Evolutionary conservation across 495 filamentous ascomycete genomes (phyloP).

Genomic region (Penicillium samsonianum): DNA sequence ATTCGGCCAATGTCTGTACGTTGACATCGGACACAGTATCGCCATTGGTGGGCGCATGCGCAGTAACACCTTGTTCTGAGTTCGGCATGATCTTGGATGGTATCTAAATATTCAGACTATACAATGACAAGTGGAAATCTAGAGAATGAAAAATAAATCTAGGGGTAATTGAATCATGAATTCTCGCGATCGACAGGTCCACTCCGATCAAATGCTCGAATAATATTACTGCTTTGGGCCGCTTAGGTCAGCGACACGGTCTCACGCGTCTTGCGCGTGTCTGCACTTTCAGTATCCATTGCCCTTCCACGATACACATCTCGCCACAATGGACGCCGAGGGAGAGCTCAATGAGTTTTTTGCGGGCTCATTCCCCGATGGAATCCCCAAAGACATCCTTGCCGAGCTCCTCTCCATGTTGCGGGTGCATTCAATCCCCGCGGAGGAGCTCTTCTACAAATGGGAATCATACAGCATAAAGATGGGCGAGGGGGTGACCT

Average conservation of each 20-base stretch:
- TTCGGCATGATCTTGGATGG: constrained; percentile 4
- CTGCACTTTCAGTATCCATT: constrained; percentile 9
- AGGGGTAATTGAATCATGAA: constrained; percentile 5
- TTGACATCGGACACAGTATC: constrained; percentile 17
- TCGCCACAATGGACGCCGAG: constrained; percentile 28
- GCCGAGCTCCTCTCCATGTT: constrained; percentile 81
- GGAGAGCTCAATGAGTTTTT: constrained; percentile 72
- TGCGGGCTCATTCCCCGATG: constrained; percentile 50
- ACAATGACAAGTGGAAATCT: background rate
- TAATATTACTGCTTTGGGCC: constrained; percentile 26
- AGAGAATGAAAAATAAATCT: background rate
- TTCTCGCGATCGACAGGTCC: constrained; percentile 13
- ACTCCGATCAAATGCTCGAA: constrained; percentile 9
- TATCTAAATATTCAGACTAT: background rate
- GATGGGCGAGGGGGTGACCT: constrained; percentile 77
- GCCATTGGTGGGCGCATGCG: constrained; percentile 20
- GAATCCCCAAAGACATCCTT: constrained; percentile 69
- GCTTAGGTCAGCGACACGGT: constrained; percentile 28
- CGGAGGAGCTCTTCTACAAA: constrained; percentile 90
- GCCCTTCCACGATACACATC: constrained; percentile 13
- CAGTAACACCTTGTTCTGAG: constrained; percentile 8
- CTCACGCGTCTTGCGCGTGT: constrained; percentile 21
- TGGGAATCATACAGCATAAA: constrained; percentile 97
- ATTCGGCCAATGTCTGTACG: constrained; percentile 12
- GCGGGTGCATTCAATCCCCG: constrained; percentile 70